phyloP scores from a whole-genome alignment of 2,329 filamentous ascomycete genomes.

The Talaromyces sp. region DNA sequence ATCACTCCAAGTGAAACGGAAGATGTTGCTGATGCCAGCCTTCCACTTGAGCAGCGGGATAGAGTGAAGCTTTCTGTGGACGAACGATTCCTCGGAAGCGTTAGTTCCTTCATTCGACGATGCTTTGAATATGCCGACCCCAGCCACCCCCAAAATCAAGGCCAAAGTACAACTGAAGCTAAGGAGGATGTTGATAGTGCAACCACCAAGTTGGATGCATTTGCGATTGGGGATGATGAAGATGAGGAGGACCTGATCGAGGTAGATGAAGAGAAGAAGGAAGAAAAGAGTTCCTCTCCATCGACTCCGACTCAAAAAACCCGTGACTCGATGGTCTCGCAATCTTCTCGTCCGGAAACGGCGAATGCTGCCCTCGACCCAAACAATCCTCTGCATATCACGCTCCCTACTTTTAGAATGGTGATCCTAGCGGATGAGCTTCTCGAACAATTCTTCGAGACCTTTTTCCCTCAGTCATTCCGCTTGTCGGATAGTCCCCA shows the following conservation, averaged over 20 bases:
- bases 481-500: constrained; percentile 65
- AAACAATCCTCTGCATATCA: constrained; percentile 88
- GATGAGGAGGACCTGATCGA: constrained; percentile 48
- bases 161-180: constrained; percentile 13
- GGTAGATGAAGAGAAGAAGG: constrained; percentile 24
- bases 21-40: constrained; percentile 40
- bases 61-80: constrained; percentile 58
- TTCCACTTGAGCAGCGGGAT: constrained; percentile 25
- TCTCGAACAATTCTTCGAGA: constrained; percentile 95
- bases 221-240: constrained; percentile 70
- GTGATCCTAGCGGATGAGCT: constrained; percentile 93
- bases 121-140: constrained; percentile 99
- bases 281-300: constrained; percentile 12
- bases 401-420: constrained; percentile 96
- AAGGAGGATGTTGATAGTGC: constrained; percentile 27
- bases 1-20: constrained; percentile 60
- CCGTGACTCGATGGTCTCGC: constrained; percentile 35
- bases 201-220: constrained; percentile 49
- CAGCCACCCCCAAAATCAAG: constrained; percentile 63
- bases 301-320: constrained; percentile 23
- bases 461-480: constrained; percentile 89
- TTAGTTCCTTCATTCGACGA: constrained; percentile 89
- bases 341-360: constrained; percentile 56
- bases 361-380: constrained; percentile 91
- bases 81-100: constrained; percentile 84